These are phyloP conservation scores for Pterothamnion heteromorphum DNA, from an alignment of 31 red algal genomes.

Conservation along the genomic window DNA sequence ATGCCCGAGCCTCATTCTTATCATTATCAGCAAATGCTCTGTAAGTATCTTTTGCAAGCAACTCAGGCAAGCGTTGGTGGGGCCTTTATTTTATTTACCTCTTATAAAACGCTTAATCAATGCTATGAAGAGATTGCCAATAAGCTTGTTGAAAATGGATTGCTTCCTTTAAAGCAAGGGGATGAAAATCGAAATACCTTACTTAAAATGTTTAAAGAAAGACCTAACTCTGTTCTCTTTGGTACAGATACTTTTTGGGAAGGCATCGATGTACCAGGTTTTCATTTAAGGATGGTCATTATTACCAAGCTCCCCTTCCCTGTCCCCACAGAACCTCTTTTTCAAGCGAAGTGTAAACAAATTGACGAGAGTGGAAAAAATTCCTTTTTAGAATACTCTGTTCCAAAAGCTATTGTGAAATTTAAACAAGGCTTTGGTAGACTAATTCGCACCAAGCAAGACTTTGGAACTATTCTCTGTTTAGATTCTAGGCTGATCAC, in stretches of 20 bases:
- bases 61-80: background rate
- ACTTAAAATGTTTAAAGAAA: background rate
- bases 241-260: conserved; percentile 11
- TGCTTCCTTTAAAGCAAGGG: background rate
- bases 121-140: background rate
- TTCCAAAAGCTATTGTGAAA: background rate
- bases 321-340: background rate
- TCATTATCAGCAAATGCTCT: background rate
- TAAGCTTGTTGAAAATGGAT: background rate
- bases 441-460: background rate
- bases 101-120: background rate
- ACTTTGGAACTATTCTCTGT: background rate
- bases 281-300: background rate
- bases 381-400: background rate
- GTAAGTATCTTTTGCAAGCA: background rate
- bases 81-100: background rate
- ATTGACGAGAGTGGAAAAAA: background rate
- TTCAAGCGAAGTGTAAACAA: background rate
- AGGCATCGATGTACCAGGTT: background rate
- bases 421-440: background rate
- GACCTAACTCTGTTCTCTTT: background rate
- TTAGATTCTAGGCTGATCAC: background rate
- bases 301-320: background rate
- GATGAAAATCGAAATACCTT: background rate
- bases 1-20: background rate